Evolutionary conservation across 352 stramenopile species (phyloP), one percentile per base, ranked within the genome.

Genomic region (Thalassiosira mediterranea): DNA sequence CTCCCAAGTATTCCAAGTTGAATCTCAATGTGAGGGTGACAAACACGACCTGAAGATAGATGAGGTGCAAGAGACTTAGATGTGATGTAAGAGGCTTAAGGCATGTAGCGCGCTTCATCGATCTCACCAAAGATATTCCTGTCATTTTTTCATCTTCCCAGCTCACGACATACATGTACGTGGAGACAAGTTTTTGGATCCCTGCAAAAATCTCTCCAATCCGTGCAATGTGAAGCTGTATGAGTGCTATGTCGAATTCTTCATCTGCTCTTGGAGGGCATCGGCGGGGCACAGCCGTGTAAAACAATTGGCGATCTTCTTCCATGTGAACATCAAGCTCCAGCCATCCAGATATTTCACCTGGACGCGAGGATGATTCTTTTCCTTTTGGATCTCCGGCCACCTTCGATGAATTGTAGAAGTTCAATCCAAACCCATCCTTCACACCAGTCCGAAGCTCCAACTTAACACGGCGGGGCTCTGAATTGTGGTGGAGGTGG

Each of bases 201-300:
- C 83, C 75, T 48, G 86, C 72, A 25, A 89, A 34, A 15, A 93
- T 62, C 13, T 57, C 68, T 64, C 57, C 79, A 17, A 90, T 90
- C 63, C 88, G 76, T 40, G 61, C 67, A 48, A 93, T 87, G 57
- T 92, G 86, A 46, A 86, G 56, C 37, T 91, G 83, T 52, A 92
- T 88, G 1, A 81, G 66, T 4, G 74, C 69, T 52, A 91, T 80
- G 48, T 90, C 77, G 44, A 93, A 82, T 17, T 90, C 75, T 34
- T 85, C 76, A 19, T 70, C 70, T 23, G 76, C 62, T 38, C 69
- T 76, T 19, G 69, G 34, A 34, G 86, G 84, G 52, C 87, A 93
- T 42, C 68, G 52, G 26, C 81, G 62, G 15, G 79, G 79, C 26
- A 70, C 73, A 10, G 37, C 47, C 1, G 40, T 68, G 38, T 81